Evolutionary conservation across 163 green algal genomes (phyloP).

Genomic region (Scenedesmus sp.): DNA sequence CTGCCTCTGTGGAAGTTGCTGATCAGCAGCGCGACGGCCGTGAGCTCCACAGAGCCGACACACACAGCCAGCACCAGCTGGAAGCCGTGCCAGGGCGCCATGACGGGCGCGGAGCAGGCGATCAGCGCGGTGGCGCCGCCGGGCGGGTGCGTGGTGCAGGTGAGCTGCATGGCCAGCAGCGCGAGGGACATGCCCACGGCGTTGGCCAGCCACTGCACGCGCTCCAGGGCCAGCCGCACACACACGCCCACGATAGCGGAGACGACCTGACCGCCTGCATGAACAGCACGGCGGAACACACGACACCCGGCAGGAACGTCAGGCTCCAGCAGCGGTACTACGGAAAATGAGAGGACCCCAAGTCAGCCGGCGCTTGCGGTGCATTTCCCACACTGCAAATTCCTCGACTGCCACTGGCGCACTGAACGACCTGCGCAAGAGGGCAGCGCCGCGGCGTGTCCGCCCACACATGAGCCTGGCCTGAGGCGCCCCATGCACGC

Average conservation of each 20-base stretch:
- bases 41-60: conserved; percentile 62
- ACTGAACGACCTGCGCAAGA: no score
- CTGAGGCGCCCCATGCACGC: no score
- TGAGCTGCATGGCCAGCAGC: conserved; percentile 72
- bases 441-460: no score
- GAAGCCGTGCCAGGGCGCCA: conserved; percentile 64
- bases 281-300: not conserved
- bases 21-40: conserved; percentile 61
- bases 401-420: no score
- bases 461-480: no score
- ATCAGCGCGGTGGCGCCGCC: conserved; percentile 78
- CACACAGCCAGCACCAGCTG: conserved; percentile 69
- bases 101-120: conserved; percentile 28
- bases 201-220: conserved; percentile 64
- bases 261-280: conserved; percentile 72
- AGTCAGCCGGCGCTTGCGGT: no score
- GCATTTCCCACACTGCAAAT: no score
- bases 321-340: not conserved
- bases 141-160: conserved; percentile 72
- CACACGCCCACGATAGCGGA: conserved; percentile 67
- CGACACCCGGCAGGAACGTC: not conserved
- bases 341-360: no score
- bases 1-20: conserved; percentile 66
- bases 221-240: conserved; percentile 56
- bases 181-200: conserved; percentile 73